Base-by-base conservation (phyloP, 768 basidiomycete species). In the Coprinopsis marcescibilis region DNA sequence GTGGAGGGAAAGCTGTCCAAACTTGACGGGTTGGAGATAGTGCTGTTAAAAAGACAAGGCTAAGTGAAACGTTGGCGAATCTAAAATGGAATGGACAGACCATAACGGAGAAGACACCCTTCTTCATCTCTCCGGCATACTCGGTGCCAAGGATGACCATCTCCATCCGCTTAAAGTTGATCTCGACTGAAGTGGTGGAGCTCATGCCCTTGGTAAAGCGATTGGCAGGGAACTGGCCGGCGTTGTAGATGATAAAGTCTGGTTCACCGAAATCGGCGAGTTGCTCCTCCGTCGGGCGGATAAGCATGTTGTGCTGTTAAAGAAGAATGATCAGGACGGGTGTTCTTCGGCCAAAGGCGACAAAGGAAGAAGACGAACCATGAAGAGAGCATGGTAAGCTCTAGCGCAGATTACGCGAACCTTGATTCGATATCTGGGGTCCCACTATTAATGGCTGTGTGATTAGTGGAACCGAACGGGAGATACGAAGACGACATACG, bases 91-190 rank as follows among this genome's bases (percentile, higher is more conserved):
- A 20, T 32, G 20, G n/a, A 48, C 71, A 17, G 53, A 83, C 83
- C 95, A 99, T 99, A 57, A 99, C 93, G 35, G 88, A 91, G 75
- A 99, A 99, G 65, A 99, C 90, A 61, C 96, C 96, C 81, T 99
- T 99, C 75, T 99, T 99, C 96, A 99, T 99, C 75, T 99, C 93
- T 42, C 93, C 93, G 24, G 93, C 93, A 61, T 97, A 97, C 64
- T 97, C 93, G 21, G 92, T 95, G 46, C 89, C 95, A 57, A 99
- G 89, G 61, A 99, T 98, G 60, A 99, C 95, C 96, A 99, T 99
- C 69, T 99, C 96, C 92, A 93, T 96, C 32, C 96, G 89, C 77
- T 96, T 96, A 72, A 99, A 98, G 80, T 99, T 99, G 76, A 99
- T 91, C 71, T 97, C 95, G 41, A 99, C 95, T 2, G 94, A 96